A percentile compares a stretch with the other conserved stretches of the same genome.
Conservation (phyloP, 2,329 filamentous ascomycete species). For the Teratosphaeria epicoccoides region DNA sequence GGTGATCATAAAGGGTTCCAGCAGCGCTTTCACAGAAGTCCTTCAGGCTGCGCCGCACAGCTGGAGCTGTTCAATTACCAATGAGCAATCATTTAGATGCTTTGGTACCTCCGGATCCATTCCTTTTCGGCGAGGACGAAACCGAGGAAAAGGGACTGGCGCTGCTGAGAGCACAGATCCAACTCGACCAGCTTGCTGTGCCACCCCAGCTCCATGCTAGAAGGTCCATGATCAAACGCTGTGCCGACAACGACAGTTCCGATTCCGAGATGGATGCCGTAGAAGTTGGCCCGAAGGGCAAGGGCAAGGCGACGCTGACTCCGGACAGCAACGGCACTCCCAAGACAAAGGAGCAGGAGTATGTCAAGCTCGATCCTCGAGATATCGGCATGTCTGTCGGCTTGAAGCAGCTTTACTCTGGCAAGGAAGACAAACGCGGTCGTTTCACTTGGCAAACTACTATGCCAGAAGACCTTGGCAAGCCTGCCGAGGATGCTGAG, state of each 20-base stretch:
- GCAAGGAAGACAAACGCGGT: constrained; percentile 42
- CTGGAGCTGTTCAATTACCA: neutral
- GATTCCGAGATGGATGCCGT: neutral
- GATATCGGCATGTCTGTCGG: constrained; percentile 30
- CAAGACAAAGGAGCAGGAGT: neutral
- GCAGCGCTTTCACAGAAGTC: neutral
- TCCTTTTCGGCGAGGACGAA: neutral
- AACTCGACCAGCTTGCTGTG: neutral
- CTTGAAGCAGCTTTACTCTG: constrained; percentile 40
- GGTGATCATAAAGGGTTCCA: neutral
- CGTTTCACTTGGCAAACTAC: constrained; percentile 46
- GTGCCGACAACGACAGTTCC: neutral
- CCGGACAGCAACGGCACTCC: neutral
- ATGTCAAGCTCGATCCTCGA: constrained; percentile 3
- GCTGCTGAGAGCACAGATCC: neutral
- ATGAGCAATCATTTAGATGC: neutral
- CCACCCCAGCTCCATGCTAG: neutral
- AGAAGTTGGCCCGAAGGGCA: neutral
- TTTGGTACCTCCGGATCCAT: neutral
- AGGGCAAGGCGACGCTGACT: neutral
- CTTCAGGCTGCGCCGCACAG: neutral
- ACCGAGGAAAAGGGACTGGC: neutral
- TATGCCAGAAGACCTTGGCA: constrained; percentile 43
- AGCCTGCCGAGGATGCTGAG: constrained; percentile 50
- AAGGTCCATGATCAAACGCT: neutral